Conservation (phyloP, 2,329 filamentous ascomycete genomes). For the Pyricularia pennisetigena region DNA sequence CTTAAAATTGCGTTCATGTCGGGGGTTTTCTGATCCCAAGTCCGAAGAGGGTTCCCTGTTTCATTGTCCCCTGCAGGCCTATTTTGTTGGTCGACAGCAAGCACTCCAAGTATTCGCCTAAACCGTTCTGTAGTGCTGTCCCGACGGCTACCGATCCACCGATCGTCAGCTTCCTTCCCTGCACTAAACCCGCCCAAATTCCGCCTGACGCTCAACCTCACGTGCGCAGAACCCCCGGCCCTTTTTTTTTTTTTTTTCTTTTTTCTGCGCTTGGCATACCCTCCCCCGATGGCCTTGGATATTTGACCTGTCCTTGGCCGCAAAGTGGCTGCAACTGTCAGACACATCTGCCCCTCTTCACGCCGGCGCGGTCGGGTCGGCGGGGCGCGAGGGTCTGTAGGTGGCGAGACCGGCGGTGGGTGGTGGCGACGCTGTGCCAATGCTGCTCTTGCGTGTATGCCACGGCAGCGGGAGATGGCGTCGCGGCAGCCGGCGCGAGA, state of each 20-base stretch:
- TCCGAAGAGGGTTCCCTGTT: background rate
- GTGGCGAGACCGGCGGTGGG: no score
- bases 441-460: no score
- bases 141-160: conserved; percentile 15
- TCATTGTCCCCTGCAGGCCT: no score
- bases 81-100: no score
- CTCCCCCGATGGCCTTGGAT: conserved; percentile 18
- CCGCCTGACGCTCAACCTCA: conserved; percentile 16
- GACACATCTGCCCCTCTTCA: no score
- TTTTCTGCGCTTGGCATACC: conserved; percentile 13
- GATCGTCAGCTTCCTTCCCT: conserved; percentile 8
- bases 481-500: conserved; percentile 40
- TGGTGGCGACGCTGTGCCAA: no score
- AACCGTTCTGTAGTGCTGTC: no score
- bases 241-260: no score
- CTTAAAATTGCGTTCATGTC: background rate
- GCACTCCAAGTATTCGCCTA: no score
- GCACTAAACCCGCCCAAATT: conserved; percentile 16
- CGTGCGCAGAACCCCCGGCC: conserved; percentile 18
- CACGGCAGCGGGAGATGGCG: conserved; percentile 33
- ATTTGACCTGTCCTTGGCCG: conserved; percentile 15
- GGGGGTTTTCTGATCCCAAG: background rate
- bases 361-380: no score
- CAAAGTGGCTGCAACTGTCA: conserved; percentile 20
- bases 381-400: no score